Conservation (phyloP, 805 yeast species). For the Metschnikowia kofuensis region DNA sequence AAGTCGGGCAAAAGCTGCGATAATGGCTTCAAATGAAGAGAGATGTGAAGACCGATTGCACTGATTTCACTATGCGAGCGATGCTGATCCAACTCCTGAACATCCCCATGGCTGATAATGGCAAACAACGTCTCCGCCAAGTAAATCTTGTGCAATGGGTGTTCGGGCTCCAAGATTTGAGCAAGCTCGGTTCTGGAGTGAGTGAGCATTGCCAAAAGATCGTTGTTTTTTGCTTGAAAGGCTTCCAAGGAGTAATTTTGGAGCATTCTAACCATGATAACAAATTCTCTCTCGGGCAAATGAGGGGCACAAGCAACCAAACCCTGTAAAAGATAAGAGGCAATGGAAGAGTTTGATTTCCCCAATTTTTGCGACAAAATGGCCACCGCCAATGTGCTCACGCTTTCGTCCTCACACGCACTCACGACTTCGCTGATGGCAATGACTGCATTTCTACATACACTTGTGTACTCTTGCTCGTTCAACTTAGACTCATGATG, state of each 20-base stretch:
- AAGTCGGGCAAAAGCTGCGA: constrained; percentile 69
- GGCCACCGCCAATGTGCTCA: constrained; percentile 74
- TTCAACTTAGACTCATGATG: constrained; percentile 2
- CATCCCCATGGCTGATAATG: constrained; percentile 78
- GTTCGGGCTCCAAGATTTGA: constrained; percentile 29
- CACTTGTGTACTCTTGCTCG: constrained; percentile 32
- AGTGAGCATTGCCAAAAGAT: constrained; percentile 39
- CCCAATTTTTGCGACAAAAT: constrained; percentile 75
- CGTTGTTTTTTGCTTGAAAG: constrained; percentile 36
- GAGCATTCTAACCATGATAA: constrained; percentile 56
- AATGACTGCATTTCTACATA: constrained; percentile 65
- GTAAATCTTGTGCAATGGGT: constrained; percentile 52
- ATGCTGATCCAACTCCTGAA: constrained; percentile 69
- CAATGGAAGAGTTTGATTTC: constrained; percentile 48
- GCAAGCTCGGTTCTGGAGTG: constrained; percentile 51
- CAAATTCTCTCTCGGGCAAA: constrained; percentile 65
- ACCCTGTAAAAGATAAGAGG: constrained; percentile 56
- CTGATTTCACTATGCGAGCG: constrained; percentile 72
- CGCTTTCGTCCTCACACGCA: constrained; percentile 64
- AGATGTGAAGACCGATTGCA: constrained; percentile 67
- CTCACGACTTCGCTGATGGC: constrained; percentile 67
- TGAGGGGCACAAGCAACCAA: constrained; percentile 59
- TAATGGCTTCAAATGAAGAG: constrained; percentile 63
- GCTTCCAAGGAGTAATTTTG: constrained; percentile 49
- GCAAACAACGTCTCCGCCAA: constrained; percentile 63